Conservation (phyloP, 768 basidiomycete genomes). For the Pisolithus marmoratus region DNA sequence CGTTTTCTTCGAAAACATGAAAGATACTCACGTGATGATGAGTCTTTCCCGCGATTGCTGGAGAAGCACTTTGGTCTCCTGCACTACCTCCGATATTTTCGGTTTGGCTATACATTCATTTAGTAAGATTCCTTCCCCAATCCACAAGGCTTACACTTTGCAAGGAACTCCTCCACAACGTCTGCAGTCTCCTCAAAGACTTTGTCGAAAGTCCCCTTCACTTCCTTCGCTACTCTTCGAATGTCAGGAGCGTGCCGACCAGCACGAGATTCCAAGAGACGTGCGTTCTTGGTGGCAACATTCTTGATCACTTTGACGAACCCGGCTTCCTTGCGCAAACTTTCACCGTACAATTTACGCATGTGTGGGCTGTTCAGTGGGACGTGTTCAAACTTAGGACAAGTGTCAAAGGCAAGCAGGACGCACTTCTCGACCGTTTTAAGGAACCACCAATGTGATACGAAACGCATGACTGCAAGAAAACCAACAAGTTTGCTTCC, state of each 20-base stretch:
- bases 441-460: constrained; percentile 97
- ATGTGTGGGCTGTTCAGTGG: constrained; percentile 82
- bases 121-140: background rate
- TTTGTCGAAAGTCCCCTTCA: constrained; percentile 92
- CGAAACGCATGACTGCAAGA: constrained; percentile 77
- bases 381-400: too few relatives aligned
- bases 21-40: constrained; percentile 77
- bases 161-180: constrained; percentile 88
- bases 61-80: constrained; percentile 87
- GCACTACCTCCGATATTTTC: constrained; percentile 79
- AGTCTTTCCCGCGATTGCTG: constrained; percentile 88
- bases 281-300: constrained; percentile 80
- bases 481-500: constrained; percentile 87
- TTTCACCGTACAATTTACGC: constrained; percentile 91
- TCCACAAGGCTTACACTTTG: constrained; percentile 59
- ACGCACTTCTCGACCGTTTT: constrained; percentile 85
- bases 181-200: constrained; percentile 93
- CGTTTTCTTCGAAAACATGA: background rate
- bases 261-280: constrained; percentile 67
- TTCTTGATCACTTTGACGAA: constrained; percentile 97
- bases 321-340: constrained; percentile 91
- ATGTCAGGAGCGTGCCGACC: constrained; percentile 82
- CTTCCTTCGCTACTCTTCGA: constrained; percentile 78
- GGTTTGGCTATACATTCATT: constrained; percentile 61
- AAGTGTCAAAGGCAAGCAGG: background rate